Evolutionary conservation across 2,329 filamentous ascomycete species (phyloP), one percentile per base, ranked within the genome.

Genomic region (Neonectria faginata): DNA sequence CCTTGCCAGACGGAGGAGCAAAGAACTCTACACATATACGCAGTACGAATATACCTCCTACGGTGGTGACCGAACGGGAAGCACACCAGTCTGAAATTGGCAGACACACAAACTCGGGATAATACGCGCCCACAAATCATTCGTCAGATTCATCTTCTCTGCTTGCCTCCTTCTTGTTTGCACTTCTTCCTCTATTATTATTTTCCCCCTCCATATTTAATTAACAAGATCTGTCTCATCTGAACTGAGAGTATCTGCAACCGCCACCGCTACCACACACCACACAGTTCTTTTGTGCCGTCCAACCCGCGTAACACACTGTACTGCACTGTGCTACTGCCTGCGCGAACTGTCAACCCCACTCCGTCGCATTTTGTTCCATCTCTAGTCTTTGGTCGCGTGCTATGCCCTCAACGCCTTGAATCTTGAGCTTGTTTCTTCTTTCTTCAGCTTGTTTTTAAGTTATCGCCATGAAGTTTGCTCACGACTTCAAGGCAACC

Each of bases 401-500:
- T 73, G 68, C 68, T 55, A 69, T 66, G 67, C 58, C 42, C 65
- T 54, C 45, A 54, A 53, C 57, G 55, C 60, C 36, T 48, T 65
- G 44, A 63, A 62, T 22, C 29, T 60, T 39, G 14, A 39, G 36
- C 36, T 39, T 39, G 36, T 16, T 52, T 60, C 50, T 57, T 25
- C 25, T 25, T 25, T 25, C 5, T 25, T 25, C 25, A 25, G 25
- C 25, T 25, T 25, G 25, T 25, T 10, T 65, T 57, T 59, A n/a
- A 51, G 51, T 55, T 67, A 57, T 66, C 65, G 67, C 69, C 59
- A 97, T 97, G 93, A 97, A 97, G 84, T 97, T 97, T 79, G 92
- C 90, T 29, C 92, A 91, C 76, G 87, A 90, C 74, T 96, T 93
- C 77, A 88, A 90, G 75, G 86, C 90, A 72, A 85, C 86, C 54